These are phyloP conservation scores for Fomes fomentarius DNA, from an alignment of 1,284 basidiomycete species.

Conservation along the genomic window DNA sequence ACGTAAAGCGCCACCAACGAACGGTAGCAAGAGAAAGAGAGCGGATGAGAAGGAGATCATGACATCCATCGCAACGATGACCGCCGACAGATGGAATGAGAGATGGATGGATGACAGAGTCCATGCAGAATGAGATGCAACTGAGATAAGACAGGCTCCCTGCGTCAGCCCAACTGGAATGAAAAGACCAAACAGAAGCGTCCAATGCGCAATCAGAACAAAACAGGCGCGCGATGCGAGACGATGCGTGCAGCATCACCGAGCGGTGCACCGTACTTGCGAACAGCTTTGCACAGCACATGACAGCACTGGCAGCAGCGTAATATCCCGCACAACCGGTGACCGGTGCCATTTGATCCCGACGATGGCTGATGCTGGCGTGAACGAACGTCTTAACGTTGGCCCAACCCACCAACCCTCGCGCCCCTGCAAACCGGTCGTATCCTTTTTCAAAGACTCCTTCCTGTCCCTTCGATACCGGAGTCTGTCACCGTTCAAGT, in stretches of 20 bases:
- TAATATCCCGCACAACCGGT: constrained; percentile 6
- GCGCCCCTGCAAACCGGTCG: constrained; percentile 15
- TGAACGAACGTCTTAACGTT: background rate
- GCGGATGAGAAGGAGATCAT: constrained; percentile 1
- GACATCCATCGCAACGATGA: constrained; percentile 15
- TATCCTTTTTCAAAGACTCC: constrained; percentile 8
- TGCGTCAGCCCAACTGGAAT: constrained; percentile 5
- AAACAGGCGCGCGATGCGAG: constrained; percentile 6
- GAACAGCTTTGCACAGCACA: constrained; percentile 20
- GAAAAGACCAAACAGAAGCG: constrained; percentile 15
- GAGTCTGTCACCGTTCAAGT: constrained; percentile 11
- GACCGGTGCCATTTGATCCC: constrained; percentile 20
- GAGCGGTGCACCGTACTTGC: constrained; percentile 2
- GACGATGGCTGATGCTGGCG: constrained; percentile 9
- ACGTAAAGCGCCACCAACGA: constrained; percentile 11
- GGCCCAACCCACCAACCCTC: constrained; percentile 7
- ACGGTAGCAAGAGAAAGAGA: background rate
- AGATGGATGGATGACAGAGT: constrained; percentile 1
- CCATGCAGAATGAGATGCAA: constrained; percentile 14
- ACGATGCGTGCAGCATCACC: constrained; percentile 17
- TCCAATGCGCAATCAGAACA: constrained; percentile 23
- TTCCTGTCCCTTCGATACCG: constrained; percentile 7
- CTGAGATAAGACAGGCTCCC: constrained; percentile 13
- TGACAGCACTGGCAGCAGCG: constrained; percentile 9
- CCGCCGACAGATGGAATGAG: constrained; percentile 15